These are phyloP conservation scores for Epichloe glyceriae DNA, from an alignment of 2,329 filamentous ascomycete species.

Conservation along the genomic window DNA sequence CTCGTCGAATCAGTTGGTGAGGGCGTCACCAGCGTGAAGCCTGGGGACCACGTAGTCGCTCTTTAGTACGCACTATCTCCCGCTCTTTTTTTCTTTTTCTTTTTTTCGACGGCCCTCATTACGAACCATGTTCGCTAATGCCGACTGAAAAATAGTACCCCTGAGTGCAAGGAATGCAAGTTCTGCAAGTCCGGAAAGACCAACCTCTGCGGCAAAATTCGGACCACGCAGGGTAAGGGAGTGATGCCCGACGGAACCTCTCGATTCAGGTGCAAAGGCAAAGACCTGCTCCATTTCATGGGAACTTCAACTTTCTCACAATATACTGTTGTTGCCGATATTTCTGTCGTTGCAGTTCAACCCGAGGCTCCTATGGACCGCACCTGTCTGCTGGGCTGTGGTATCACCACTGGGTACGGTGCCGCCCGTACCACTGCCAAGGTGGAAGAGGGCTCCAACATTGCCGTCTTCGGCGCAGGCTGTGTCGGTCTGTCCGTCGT, in stretches of 20 bases:
- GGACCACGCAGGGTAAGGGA: conserved; percentile 87
- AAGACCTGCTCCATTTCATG: conserved; percentile 98
- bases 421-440: conserved; percentile 88
- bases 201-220: conserved; percentile 97
- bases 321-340: conserved; percentile 97
- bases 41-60: conserved; percentile 80
- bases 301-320: conserved; percentile 97
- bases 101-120: too few relatives aligned
- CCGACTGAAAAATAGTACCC: conserved; percentile 48
- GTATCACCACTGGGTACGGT: conserved; percentile 97
- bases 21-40: conserved; percentile 88
- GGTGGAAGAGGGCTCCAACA: conserved; percentile 76
- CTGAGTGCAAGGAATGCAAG: conserved; percentile 96
- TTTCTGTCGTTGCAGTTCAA: conserved; percentile 91
- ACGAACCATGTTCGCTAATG: background rate
- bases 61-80: conserved; percentile 52
- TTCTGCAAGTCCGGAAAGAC: conserved; percentile 99
- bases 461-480: conserved; percentile 89
- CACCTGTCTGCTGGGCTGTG: conserved; percentile 90
- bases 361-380: conserved; percentile 87
- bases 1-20: conserved; percentile 89
- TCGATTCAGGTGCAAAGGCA: conserved; percentile 87
- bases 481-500: conserved; percentile 94
- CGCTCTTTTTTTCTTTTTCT: background rate
- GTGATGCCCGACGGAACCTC: conserved; percentile 96